Percentiles rank a stretch among this genome's conserved stretches.
Evolutionary conservation across 169 alveolate species (phyloP).

Genomic region (Neospora caninum): DNA sequence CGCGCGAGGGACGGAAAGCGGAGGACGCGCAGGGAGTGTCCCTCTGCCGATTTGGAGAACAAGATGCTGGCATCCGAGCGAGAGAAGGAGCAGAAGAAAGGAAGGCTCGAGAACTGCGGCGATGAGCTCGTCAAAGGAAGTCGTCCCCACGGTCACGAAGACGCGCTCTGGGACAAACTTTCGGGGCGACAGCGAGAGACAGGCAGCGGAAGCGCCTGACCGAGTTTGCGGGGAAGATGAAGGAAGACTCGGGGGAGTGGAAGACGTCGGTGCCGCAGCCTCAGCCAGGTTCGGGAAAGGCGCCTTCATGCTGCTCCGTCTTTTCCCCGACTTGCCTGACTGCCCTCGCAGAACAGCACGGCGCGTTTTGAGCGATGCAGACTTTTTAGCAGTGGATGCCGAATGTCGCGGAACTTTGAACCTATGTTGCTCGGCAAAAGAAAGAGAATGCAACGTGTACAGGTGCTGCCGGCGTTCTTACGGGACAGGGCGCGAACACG

Average conservation of each 20-base stretch:
- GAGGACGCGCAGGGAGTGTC: background rate
- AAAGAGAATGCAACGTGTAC: too few relatives aligned
- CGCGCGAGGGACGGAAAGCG: background rate
- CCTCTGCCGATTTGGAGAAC: conserved; percentile 55
- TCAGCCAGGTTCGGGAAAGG: too few relatives aligned
- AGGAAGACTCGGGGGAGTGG: background rate
- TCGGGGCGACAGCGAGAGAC: background rate
- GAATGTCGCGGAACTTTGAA: too few relatives aligned
- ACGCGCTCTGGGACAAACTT: background rate
- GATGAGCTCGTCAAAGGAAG: conserved; percentile 46
- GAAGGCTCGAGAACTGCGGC: background rate
- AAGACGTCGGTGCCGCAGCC: background rate
- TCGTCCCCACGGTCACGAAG: conserved; percentile 56
- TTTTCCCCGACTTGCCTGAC: too few relatives aligned
- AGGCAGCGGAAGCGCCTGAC: background rate
- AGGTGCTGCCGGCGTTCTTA: too few relatives aligned
- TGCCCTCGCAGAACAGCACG: too few relatives aligned
- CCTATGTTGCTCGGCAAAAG: too few relatives aligned
- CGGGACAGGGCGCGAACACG: too few relatives aligned
- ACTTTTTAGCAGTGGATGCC: too few relatives aligned
- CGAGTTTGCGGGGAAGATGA: background rate
- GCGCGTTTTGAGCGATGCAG: too few relatives aligned
- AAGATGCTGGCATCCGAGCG: conserved; percentile 34
- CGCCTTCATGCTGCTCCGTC: too few relatives aligned
- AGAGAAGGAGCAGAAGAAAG: conserved; percentile 10